Evolutionary conservation across 306 rosid genomes (phyloP).

Genomic region (Pyrus bretschneideri): DNA sequence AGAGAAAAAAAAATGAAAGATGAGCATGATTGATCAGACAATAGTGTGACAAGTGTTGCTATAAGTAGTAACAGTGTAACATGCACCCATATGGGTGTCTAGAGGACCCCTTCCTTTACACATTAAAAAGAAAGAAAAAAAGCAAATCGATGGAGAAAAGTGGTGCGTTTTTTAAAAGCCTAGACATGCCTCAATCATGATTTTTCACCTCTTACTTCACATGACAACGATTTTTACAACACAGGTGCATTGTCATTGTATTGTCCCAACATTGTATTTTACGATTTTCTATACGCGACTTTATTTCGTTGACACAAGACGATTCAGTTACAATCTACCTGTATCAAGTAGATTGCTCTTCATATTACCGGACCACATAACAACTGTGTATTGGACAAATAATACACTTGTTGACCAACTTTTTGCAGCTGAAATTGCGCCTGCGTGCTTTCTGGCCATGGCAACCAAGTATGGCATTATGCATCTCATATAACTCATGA

Average conservation of each 20-base stretch:
- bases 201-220: not conserved
- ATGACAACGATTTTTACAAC: too few species aligned
- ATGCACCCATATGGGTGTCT: constrained; percentile 35
- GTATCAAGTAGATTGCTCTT: not conserved
- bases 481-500: not conserved
- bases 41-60: constrained; percentile 15
- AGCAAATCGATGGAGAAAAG: constrained; percentile 24
- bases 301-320: too few species aligned
- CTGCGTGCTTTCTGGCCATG: constrained; percentile 5
- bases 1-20: not conserved
- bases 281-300: rapidly evolving
- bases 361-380: not conserved
- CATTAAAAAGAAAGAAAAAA: constrained; percentile 22
- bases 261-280: too few species aligned
- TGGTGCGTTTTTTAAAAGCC: too few species aligned
- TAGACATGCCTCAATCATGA: constrained; percentile 25
- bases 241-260: not conserved
- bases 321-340: too few species aligned
- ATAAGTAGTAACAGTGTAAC: constrained; percentile 16
- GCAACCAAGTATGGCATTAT: constrained; percentile 10
- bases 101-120: constrained; percentile 25
- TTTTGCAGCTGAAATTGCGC: constrained; percentile 33
- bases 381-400: too few species aligned
- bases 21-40: not conserved
- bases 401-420: constrained; percentile 15